Evolutionary conservation across 1,284 basidiomycete genomes (phyloP).

Genomic region (Leccinum ponderosum): DNA sequence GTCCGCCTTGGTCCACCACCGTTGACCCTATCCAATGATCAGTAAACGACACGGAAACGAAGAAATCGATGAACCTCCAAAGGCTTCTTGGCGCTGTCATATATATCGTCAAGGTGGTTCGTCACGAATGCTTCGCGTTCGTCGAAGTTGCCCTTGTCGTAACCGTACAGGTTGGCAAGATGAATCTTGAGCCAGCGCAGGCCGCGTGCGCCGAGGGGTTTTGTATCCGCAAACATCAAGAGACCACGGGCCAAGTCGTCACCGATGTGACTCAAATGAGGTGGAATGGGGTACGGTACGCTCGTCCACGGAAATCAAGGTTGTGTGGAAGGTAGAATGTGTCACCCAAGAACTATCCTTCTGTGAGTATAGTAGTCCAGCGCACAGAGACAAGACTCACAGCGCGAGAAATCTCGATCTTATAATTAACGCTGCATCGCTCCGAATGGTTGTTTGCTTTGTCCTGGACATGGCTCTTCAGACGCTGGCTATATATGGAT

Average conservation of each 20-base stretch:
- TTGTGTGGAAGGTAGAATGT: constrained; percentile 96
- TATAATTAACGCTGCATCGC: constrained; percentile 94
- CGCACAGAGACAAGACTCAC: constrained; percentile 46
- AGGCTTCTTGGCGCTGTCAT: constrained; percentile 87
- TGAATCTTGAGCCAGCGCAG: constrained; percentile 91
- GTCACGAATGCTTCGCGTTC: constrained; percentile 85
- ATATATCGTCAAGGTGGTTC: constrained; percentile 75
- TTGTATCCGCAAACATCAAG: constrained; percentile 81
- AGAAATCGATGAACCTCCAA: constrained; percentile 52
- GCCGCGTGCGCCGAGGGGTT: constrained; percentile 80
- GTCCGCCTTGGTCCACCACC: constrained; percentile 93
- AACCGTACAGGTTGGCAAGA: constrained; percentile 91
- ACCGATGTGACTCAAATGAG: constrained; percentile 95
- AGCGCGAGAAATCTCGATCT: constrained; percentile 93
- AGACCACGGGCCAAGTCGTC: constrained; percentile 94
- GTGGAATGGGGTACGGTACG: constrained; percentile 87
- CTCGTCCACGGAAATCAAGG: constrained; percentile 96
- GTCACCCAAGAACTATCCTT: constrained; percentile 74
- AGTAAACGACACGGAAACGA: constrained; percentile 5
- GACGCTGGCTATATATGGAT: constrained; percentile 57
- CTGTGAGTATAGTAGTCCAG: constrained; percentile 4
- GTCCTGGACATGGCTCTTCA: constrained; percentile 61
- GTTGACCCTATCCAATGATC: constrained; percentile 48
- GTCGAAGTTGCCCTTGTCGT: constrained; percentile 93
- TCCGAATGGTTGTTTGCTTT: constrained; percentile 87